Conservation (phyloP, 2,329 filamentous ascomycete species). For the Fusarium nanum region DNA sequence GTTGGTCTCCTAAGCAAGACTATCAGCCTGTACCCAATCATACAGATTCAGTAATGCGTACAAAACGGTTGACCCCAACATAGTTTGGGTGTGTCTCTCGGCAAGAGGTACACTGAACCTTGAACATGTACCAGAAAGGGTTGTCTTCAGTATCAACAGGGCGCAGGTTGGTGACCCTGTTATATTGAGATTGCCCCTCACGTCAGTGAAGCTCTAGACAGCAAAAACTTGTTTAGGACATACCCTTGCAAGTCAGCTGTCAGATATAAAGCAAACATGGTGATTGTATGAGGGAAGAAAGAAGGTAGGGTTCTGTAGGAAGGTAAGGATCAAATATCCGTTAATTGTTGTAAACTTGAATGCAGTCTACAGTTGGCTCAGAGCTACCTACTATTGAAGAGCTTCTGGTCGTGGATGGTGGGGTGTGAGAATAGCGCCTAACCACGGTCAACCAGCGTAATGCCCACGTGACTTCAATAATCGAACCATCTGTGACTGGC, state of each 20-base stretch:
- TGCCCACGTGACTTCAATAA: conserved; percentile 42
- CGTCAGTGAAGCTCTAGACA: conserved; percentile 29
- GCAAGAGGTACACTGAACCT: conserved; percentile 98
- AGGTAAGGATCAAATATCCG: background rate
- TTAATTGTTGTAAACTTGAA: conserved; percentile 1
- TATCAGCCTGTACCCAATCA: conserved; percentile 9
- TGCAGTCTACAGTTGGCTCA: conserved; percentile 30
- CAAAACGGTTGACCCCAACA: conserved; percentile 88
- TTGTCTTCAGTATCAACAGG: conserved; percentile 83
- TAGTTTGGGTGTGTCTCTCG: conserved; percentile 89
- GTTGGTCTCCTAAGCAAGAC: conserved; percentile 76
- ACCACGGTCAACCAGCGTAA: background rate
- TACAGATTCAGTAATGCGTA: conserved; percentile 57
- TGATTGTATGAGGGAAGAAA: background rate
- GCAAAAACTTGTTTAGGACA: conserved; percentile 29
- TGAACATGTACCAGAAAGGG: conserved; percentile 98
- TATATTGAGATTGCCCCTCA: conserved; percentile 32
- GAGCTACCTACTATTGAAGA: conserved; percentile 17
- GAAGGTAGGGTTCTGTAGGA: background rate
- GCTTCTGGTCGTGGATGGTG: conserved; percentile 37
- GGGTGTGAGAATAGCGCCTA: conserved; percentile 44
- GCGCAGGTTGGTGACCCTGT: conserved; percentile 88
- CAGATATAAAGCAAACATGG: conserved; percentile 74
- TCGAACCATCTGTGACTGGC: conserved; percentile 46
- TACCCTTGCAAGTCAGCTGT: conserved; percentile 78